Evolutionary conservation across 306 rosid genomes (phyloP).

Genomic region (Trifolium pratense): DNA sequence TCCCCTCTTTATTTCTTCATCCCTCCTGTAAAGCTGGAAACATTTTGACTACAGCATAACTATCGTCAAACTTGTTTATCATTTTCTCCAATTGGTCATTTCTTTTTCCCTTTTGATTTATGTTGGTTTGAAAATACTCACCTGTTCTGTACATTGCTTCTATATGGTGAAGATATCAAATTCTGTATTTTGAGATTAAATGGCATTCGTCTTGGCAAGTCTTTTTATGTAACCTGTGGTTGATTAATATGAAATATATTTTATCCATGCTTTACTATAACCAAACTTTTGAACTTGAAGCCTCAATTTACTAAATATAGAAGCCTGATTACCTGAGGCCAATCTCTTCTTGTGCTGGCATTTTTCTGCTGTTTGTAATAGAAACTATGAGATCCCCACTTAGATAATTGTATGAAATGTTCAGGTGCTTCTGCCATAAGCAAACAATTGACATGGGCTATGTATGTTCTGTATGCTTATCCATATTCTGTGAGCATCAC

Average conservation of each 20-base stretch:
- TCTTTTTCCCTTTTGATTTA: slow-evolving; percentile 8
- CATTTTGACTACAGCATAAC: slow-evolving; percentile 11
- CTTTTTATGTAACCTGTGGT: slow-evolving; percentile 1
- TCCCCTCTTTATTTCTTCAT: not conserved
- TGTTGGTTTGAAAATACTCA: slow-evolving; percentile 28
- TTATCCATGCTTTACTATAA: slow-evolving; percentile 1
- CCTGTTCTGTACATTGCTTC: slow-evolving; percentile 28
- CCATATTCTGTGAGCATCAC: slow-evolving; percentile 96
- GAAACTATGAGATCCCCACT: slow-evolving; percentile 8
- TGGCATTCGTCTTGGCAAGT: slow-evolving; percentile 2
- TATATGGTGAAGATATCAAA: slow-evolving; percentile 10
- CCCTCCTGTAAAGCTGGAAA: slow-evolving; percentile 17
- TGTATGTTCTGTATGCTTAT: slow-evolving; percentile 93
- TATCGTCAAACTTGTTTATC: not conserved
- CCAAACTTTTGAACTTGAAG: slow-evolving; percentile 32
- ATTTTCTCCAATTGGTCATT: not conserved
- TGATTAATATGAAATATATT: slow-evolving; percentile 14
- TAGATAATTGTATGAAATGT: slow-evolving; percentile 42
- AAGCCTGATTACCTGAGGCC: slow-evolving; percentile 1
- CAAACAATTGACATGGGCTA: slow-evolving; percentile 95
- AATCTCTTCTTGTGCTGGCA: slow-evolving; percentile 1
- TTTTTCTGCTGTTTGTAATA: slow-evolving; percentile 31
- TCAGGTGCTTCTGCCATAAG: slow-evolving; percentile 99
- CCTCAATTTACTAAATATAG: slow-evolving; percentile 19
- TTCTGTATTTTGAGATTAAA: slow-evolving; percentile 7